phyloP scores from a whole-genome alignment of 352 stramenopile genomes.

The Aphanomyces astaci region DNA sequence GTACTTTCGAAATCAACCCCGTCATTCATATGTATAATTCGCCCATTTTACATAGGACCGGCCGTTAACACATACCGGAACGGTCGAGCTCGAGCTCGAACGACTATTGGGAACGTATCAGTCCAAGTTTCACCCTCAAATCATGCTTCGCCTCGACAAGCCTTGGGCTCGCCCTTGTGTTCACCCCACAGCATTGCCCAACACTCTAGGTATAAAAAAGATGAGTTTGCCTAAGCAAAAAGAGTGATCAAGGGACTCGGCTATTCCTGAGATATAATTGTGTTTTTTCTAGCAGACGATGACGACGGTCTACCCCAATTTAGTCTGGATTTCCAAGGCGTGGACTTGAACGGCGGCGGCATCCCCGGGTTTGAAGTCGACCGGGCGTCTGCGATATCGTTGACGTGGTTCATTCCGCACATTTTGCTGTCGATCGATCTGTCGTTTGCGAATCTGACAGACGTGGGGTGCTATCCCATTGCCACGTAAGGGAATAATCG shows the following conservation, averaged over 20 bases:
- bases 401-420: slow-evolving; percentile 3
- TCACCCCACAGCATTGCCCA: not conserved
- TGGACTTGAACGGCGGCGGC: not conserved
- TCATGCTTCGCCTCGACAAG: not conserved
- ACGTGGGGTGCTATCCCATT: slow-evolving; percentile 10
- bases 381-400: not conserved
- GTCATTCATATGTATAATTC: too few relatives aligned
- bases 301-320: not conserved
- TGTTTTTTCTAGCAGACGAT: not conserved
- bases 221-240: too few relatives aligned
- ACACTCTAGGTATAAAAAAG: too few relatives aligned
- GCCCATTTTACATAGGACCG: not conserved
- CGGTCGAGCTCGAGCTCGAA: slow-evolving; percentile 2
- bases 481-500: not conserved
- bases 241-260: too few relatives aligned
- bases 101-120: not conserved
- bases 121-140: slow-evolving; percentile 10
- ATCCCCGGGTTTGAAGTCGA: slow-evolving; percentile 18
- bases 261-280: too few relatives aligned
- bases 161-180: not conserved
- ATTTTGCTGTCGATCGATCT: slow-evolving; percentile 14
- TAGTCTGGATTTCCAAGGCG: slow-evolving; percentile 10
- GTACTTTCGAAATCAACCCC: too few relatives aligned
- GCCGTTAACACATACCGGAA: not conserved
- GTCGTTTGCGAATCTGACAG: not conserved